Evolutionary conservation across 805 yeast species (phyloP), one percentile per base, ranked within the genome.

Genomic region (Torulaspora microellipsoides): DNA sequence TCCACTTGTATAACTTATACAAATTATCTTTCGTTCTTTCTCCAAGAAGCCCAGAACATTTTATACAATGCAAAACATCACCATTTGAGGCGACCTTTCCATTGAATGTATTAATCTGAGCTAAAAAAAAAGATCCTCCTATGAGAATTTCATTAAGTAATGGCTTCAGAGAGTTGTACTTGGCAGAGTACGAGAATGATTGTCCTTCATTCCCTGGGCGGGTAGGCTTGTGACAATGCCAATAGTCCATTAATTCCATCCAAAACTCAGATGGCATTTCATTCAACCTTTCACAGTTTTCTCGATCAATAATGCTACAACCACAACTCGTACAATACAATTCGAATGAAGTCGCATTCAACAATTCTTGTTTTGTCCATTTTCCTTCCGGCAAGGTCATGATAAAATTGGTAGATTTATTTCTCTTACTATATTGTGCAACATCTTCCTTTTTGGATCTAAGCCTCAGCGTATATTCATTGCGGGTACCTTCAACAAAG

Each of bases 161-260:
- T 7, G 69, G 69, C 8, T 42, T 42, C 15, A 65, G 40, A 3
- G 50, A 51, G 31, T 53, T 52, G 36, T 55, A 55, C 11, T 46
- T 51, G 7, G 40, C 36, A 1, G 48, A 43, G 28, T 48, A 49
- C 13, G 23, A 28, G 7, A 13, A 15, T 7, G 45, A 25, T 27
- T 17, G 8, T 13, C 28, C 40, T 9, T 43, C 40, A 44, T 31
- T 42, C 40, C 36, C 59, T 40, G 34, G 10, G 37, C 15, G 8
- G 31, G 25, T 61, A 0, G 95, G 95, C 55, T 83, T 84, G 58
- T 91, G 97, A 59, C 99, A 91, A 61, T 91, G 97, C 99, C 99
- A 91, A 52, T 84, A 85, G 45, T 91, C 98, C 95, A 91, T 84
- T 75, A 93, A 68, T 60, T 91, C 99, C 11, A 83, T 79, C 99